Conservation (phyloP, 768 basidiomycete species). For the Panellus pusillus region DNA sequence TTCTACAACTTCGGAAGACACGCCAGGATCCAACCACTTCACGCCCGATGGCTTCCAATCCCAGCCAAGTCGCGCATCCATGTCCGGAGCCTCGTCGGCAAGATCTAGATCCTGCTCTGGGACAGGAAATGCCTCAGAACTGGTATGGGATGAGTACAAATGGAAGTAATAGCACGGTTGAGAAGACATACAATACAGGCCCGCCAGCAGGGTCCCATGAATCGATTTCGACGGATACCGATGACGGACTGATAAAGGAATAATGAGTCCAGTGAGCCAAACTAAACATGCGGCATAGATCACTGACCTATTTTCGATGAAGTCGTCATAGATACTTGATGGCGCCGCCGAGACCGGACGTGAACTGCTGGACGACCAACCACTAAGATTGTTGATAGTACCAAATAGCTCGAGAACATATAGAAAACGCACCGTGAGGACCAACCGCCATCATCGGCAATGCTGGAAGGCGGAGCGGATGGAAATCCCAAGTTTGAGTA, state of each 20-base stretch:
- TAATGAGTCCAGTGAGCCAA: too few species aligned
- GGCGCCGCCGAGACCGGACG: conserved; percentile 7
- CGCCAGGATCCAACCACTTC: conserved; percentile 1
- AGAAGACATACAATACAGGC: too few species aligned
- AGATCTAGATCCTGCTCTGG: not conserved
- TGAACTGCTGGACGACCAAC: conserved; percentile 6
- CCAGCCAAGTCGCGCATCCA: conserved; percentile 6
- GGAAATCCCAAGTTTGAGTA: not conserved
- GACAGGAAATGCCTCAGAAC: not conserved
- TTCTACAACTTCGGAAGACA: conserved; percentile 3
- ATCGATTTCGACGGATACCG: too few species aligned
- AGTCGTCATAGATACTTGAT: not conserved
- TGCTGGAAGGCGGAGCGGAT: conserved; percentile 1
- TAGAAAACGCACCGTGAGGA: conserved; percentile 2
- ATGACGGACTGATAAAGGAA: too few species aligned
- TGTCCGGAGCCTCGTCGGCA: conserved; percentile 1
- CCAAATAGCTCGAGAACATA: too few species aligned
- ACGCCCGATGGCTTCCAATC: conserved; percentile 2
- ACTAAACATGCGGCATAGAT: too few species aligned
- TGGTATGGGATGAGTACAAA: too few species aligned
- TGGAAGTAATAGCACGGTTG: too few species aligned
- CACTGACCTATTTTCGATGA: not conserved
- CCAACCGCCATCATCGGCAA: conserved; percentile 2
- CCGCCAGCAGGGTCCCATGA: too few species aligned
- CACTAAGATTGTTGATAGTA: too few species aligned